A percentile compares a stretch with the other conserved stretches of the same genome.
phyloP scores from a whole-genome alignment of 139 green algal genomes.

The Coelastrella sp. region DNA sequence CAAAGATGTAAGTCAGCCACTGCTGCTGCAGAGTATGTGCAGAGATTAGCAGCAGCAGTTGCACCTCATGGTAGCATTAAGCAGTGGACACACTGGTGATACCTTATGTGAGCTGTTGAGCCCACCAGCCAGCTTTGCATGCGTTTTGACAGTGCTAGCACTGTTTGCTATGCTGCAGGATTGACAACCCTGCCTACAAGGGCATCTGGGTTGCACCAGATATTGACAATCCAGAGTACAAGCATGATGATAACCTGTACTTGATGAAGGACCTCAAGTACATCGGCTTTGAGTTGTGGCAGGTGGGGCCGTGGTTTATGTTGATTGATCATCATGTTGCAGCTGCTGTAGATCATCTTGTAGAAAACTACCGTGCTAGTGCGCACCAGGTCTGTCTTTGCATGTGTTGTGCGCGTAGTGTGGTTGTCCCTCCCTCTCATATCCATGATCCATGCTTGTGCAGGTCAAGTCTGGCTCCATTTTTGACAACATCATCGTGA shows the following conservation, averaged over 20 bases:
- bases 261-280: constrained; percentile 77
- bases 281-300: constrained; percentile 91
- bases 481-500: constrained; percentile 95
- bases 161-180: no score
- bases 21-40: background rate
- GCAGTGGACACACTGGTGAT: no score
- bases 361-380: background rate
- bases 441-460: constrained; percentile 16
- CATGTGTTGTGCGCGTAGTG: no score
- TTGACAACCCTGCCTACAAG: constrained; percentile 76
- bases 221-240: constrained; percentile 91
- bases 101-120: no score
- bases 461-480: constrained; percentile 88
- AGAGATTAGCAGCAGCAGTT: background rate
- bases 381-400: no score
- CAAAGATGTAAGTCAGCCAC: constrained; percentile 70
- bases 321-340: no score
- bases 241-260: constrained; percentile 80
- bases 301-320: constrained; percentile 88
- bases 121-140: no score
- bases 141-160: no score
- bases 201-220: constrained; percentile 86
- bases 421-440: no score
- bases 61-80: no score
- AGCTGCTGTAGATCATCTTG: no score